Evolutionary conservation across 495 filamentous ascomycete genomes (phyloP).

Genomic region (Aspergillus ellipticus): DNA sequence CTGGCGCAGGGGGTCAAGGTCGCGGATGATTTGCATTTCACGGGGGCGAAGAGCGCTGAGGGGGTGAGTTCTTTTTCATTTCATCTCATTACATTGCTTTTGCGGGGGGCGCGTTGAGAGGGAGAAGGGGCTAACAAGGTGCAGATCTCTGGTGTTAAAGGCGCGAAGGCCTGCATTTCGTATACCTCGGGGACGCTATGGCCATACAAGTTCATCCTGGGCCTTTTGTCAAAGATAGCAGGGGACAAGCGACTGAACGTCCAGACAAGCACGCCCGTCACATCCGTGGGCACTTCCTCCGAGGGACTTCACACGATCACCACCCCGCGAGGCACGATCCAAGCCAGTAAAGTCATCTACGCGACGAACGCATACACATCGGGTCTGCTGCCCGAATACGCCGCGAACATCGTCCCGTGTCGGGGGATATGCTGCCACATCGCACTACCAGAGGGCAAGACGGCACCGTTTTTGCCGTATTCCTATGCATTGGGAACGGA

Average conservation of each 20-base stretch:
- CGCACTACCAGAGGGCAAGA: constrained; percentile 55
- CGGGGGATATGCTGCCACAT: constrained; percentile 60
- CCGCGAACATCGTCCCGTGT: constrained; percentile 57
- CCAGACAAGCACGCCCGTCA: constrained; percentile 58
- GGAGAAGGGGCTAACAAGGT: neutral
- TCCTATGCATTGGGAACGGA: constrained; percentile 26
- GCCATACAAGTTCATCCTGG: constrained; percentile 62
- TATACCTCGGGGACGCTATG: constrained; percentile 57
- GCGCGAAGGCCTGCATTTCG: constrained; percentile 31
- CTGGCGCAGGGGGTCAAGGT: constrained; percentile 18
- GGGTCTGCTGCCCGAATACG: constrained; percentile 51
- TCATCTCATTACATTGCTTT: neutral
- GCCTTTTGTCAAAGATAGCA: constrained; percentile 53
- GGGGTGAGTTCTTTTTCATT: constrained; percentile 14
- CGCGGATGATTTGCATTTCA: constrained; percentile 29
- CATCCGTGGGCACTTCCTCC: constrained; percentile 25
- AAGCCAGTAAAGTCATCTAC: constrained; percentile 54
- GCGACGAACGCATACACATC: constrained; percentile 74
- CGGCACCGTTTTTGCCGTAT: constrained; percentile 26
- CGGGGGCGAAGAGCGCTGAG: constrained; percentile 21
- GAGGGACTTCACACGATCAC: constrained; percentile 40
- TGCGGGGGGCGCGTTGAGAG: neutral
- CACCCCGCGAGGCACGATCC: constrained; percentile 53
- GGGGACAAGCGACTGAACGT: constrained; percentile 50
- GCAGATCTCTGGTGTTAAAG: constrained; percentile 31